Evolutionary conservation across 139 green algal species (phyloP).

Genomic region (Picochlorum sp.): DNA sequence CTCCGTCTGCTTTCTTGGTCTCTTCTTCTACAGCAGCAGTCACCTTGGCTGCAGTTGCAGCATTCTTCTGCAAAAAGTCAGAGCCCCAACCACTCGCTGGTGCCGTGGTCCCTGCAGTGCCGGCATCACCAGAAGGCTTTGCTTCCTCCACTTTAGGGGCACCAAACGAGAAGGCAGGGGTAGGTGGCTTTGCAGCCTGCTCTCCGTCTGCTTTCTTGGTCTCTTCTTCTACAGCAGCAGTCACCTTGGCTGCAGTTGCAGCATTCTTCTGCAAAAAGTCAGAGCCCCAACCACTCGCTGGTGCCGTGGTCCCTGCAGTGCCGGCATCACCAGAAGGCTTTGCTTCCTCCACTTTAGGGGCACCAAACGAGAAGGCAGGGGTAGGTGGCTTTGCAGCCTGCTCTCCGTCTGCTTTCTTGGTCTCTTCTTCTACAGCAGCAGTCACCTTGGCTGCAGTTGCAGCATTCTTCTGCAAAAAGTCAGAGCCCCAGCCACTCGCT

Average conservation of each 20-base stretch:
- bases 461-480: too few species aligned
- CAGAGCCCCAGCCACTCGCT: too few species aligned
- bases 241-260: slow-evolving; percentile 4
- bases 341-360: too few species aligned
- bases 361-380: too few species aligned
- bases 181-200: too few species aligned
- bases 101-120: too few species aligned
- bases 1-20: not conserved
- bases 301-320: too few species aligned
- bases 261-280: slow-evolving; percentile 19
- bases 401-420: not conserved
- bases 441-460: not conserved
- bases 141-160: not conserved
- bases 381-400: not conserved
- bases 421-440: not conserved
- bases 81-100: slow-evolving; percentile 17
- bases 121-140: too few species aligned
- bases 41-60: slow-evolving; percentile 6
- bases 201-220: slow-evolving; percentile 1
- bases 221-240: slow-evolving; percentile 22
- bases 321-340: not conserved
- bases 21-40: slow-evolving; percentile 18
- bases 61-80: slow-evolving; percentile 20
- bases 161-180: not conserved
- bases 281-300: slow-evolving; percentile 12